These are phyloP conservation scores for Suhomyces pyralidae DNA, from an alignment of 805 yeast genomes.

Conservation along the genomic window DNA sequence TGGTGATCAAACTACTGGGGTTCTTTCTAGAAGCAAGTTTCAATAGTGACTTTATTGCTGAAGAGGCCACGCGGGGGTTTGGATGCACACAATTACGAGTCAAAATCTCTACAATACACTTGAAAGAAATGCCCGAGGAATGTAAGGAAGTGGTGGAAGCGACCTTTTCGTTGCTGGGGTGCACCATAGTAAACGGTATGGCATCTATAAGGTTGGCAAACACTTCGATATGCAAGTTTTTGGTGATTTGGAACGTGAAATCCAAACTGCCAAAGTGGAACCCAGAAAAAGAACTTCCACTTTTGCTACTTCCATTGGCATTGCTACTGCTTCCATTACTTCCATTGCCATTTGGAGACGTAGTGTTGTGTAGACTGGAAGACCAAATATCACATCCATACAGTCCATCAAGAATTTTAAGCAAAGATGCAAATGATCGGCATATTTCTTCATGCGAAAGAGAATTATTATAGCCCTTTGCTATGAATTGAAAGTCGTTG, in stretches of 20 bases:
- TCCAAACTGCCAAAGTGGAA: conserved; percentile 35
- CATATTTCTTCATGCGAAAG: conserved; percentile 71
- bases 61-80: conserved; percentile 56
- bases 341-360: conserved; percentile 1
- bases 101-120: conserved; percentile 68
- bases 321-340: conserved; percentile 1
- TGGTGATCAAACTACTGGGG: conserved; percentile 66
- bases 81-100: conserved; percentile 74
- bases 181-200: conserved; percentile 60
- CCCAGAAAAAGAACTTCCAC: conserved; percentile 30
- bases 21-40: conserved; percentile 64
- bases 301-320: conserved; percentile 3
- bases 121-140: conserved; percentile 46
- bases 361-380: conserved; percentile 5
- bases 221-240: conserved; percentile 50
- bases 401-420: conserved; percentile 58
- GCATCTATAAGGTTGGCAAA: conserved; percentile 69
- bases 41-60: conserved; percentile 62
- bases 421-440: conserved; percentile 49
- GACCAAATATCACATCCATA: conserved; percentile 41
- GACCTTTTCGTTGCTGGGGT: conserved; percentile 41
- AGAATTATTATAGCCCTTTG: conserved; percentile 43
- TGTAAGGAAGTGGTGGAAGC: conserved; percentile 11
- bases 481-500: conserved; percentile 40
- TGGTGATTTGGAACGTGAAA: conserved; percentile 29